Base-by-base conservation (phyloP, 495 filamentous ascomycete species). In the Wilcoxina mikolae region DNA sequence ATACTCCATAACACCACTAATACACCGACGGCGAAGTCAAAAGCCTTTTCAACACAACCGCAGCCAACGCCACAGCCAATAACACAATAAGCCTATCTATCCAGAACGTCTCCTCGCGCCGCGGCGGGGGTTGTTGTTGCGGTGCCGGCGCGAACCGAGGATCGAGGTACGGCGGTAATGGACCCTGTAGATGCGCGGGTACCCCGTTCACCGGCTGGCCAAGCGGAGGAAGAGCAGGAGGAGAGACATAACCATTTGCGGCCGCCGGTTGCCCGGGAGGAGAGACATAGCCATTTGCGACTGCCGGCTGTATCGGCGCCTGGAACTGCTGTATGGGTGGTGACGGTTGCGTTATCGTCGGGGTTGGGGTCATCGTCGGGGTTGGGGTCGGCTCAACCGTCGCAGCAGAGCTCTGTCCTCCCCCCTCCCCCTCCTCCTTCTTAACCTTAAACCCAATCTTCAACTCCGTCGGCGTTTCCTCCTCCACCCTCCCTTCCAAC, bases 371-470 rank as follows among this genome's bases (percentile, higher is more conserved):
- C n/a, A n/a, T n/a, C 35, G 15, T 39, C 35, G 35, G 20, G 20
- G 35, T 18, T 39, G 15, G 35, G 35, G 35, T 2, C 20, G 35
- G 35, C 15, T 3, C 35, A 15, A 39, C 1, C 15, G 35, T 39
- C 4, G 15, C 35, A 18, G 35, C 35, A 18, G 35, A 39, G 20
- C 20, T 39, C 35, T 42, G 17, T 35, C n/a, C 27, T 51, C n/a
- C 46, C 26, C 39, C 47, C 26, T 38, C 49, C 53, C 33, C 29
- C 7, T 41, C 31, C 31, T 52, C 67, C 58, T 60, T 60, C 50
- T 72, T 69, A 59, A 75, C 69, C 56, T 72, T 71, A 60, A 70
- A 80, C 4, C 68, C 74, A 68, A 83, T 68, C 65, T 76, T 78
- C 61, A 83, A 60, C 56, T 78, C 73, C 31, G 74, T 69, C 3